Evolutionary conservation across 192 early-diverging fungal genomes (phyloP), one percentile per base, ranked within the genome.

Genomic region (Phycomyces nitens): DNA sequence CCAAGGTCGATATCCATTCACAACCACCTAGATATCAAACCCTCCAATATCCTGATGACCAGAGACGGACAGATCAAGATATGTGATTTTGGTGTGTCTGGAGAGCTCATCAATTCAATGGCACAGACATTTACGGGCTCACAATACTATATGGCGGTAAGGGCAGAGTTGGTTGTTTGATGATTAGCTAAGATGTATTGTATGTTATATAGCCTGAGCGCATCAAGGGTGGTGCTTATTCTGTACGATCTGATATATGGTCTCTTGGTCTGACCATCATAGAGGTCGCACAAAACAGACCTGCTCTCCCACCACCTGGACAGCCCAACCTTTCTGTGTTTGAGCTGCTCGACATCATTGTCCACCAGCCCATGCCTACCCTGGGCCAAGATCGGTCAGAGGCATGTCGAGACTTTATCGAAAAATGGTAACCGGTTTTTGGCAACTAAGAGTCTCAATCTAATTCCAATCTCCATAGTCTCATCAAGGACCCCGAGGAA

Each of bases 61-160:
- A 83, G 85, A 55, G 68, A 80, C 5, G 97, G 97, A 18, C 77
- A 91, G 62, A 88, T 99, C 63, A 99, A 97, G 73, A 82, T 99
- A 22, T 94, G 92, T 63, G 96, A 99, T 73, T 95, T 99, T 77
- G 95, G 96, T 43, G 97, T 99, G 16, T 92, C 89, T 9, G 92
- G 92, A 21, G 86, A 97, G 73, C 72, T 94, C 18, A 86, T 92
- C 52, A 88, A 95, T 61, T 92, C 92, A 10, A 74, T 89, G 40
- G 97, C 93, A 12, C 84, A 91, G 65, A 98, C 95, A 5, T 99
- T 99, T 83, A 89, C 92, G 0, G 97, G 97, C 16, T 97, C 97
- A 27, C 89, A 89, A 66, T 92, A 89, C 47, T 99, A 99, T 59
- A 93, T 99, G 91, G 89, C 94, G 50, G 88, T 91, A 84, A n/a